Evolutionary conservation across 176 grass and related monocot genomes (phyloP).

Genomic region (Alloteropsis semialata): DNA sequence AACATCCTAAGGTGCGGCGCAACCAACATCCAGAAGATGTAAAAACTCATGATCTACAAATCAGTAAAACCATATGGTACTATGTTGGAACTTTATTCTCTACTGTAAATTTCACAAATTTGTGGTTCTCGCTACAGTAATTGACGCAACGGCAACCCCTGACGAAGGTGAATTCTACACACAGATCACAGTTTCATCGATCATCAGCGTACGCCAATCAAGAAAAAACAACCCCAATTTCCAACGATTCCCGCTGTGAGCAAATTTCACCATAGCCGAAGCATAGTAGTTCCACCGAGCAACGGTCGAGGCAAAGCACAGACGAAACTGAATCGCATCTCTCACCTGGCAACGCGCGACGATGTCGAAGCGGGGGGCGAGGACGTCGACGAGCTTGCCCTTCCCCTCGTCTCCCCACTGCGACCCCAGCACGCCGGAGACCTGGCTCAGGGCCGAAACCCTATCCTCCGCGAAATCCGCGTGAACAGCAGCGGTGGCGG

Average conservation of each 20-base stretch:
- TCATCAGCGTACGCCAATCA: not conserved
- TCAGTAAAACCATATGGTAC: not conserved
- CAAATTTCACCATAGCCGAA: not conserved
- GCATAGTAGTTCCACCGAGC: not conserved
- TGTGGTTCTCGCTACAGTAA: not conserved
- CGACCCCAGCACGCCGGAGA: conserved; percentile 69
- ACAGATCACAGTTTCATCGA: not conserved
- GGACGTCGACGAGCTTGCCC: conserved; percentile 81
- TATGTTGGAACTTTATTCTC: not conserved
- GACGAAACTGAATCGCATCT: not conserved
- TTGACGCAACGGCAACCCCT: not conserved
- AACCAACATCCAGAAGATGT: not conserved
- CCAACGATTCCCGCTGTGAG: not conserved
- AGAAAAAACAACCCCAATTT: not conserved
- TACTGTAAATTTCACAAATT: not conserved
- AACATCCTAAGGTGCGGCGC: not conserved
- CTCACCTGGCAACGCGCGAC: conserved; percentile 77
- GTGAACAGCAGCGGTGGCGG: conserved; percentile 32
- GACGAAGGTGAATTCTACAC: not conserved
- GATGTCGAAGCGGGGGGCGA: conserved; percentile 66
- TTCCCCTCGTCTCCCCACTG: conserved; percentile 95
- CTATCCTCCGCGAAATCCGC: conserved; percentile 41
- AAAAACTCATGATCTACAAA: not conserved
- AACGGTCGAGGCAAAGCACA: not conserved
- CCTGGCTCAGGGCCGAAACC: conserved; percentile 62